Evolutionary conservation across 148 eudicot species (phyloP), one percentile per base, ranked within the genome.

Genomic region (Bassia scoparia): DNA sequence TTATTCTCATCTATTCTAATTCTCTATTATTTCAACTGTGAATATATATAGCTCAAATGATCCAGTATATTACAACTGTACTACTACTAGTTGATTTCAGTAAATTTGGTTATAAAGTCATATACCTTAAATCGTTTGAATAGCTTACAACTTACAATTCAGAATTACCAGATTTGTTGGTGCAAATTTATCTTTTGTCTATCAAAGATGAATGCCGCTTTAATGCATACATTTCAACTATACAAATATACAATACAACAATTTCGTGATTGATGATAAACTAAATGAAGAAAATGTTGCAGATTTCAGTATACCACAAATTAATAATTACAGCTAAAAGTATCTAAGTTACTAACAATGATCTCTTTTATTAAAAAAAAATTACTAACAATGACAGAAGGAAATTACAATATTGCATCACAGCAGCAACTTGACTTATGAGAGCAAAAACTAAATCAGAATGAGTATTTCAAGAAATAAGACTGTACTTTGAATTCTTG

Each of bases 401-500:
- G 11, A n/a, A 48, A 48, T 8, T 48, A 48, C 15, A 48, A 8
- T 5, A 5, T 21, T 58, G 33, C 34, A 58, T 7, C 34, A 58
- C 4, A 17, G 3, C 17, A 58, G 17, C 15, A 58, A 11, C 34
- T 0, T 12, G 24, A 27, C 26, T 4, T 14, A 56, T 27, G 9
- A 24, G 15, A 34, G 44, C 16, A 54, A 54, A 62, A 5, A 35
- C 15, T 31, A 35, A 7, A 62, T 63, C 13, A 34, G 27, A n/a
- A 63, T 16, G 12, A 16, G 3, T 37, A 73, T 15, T 2, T 15
- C 21, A 0, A 23, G 69, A 73, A 7, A 55, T 29, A 52, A 13
- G 65, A 73, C 38, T 77, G 80, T 87, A 91, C 97, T 89, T 93
- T 60, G 83, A 77, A 74, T 86, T 95, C 83, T 69, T 85, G 84